Base-by-base conservation (phyloP, 2,329 filamentous ascomycete genomes). In the Aureobasidium sp. region DNA sequence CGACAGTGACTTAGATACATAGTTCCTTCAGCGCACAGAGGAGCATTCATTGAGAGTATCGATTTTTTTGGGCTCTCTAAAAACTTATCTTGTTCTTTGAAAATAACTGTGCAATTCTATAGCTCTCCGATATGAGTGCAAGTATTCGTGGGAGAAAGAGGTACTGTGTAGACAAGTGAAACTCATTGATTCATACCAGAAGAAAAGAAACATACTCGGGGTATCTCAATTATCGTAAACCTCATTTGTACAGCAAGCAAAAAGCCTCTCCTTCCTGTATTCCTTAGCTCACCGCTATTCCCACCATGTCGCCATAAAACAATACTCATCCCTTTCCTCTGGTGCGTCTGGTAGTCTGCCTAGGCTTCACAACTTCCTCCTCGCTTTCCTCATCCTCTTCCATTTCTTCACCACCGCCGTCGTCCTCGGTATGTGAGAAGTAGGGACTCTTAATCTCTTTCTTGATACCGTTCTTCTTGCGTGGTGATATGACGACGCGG, bases 291-390 rank as follows among this genome's bases (percentile, higher is more conserved):
- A 21, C 21, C 21, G 21, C 21, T 21, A 9, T 32, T 7, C 50
- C 44, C 45, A 21, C 34, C 15, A 2, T 34, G 21, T 21, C 21
- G 21, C 21, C 21, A 21, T 29, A 37, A 15, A 30, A 30, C 21
- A 41, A 25, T 21, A 10, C 27, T 59, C 29, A 50, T 32, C 7
- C 44, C 11, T 30, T 59, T 8, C 57, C 45, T 42, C 69, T 68
- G 1, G 71, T 73, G 50, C 71, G 64, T 52, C 69, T 67, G 44
- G 71, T 72, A 25, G 70, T 72, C 25, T 62, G 54, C 13, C 67
- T 64, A 4, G 70, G 70, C 65, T 67, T 65, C 1, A 71, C 63
- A 13, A 70, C 65, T 62, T 73, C 71, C 39, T 66, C 68, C 10
- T 65, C 65, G 30, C 64, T 62, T 10, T 66, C 65, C 10, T 63